A percentile compares a stretch with the other conserved stretches of the same genome.
These are phyloP conservation scores for barley (Hordeum vulgare) DNA, from an alignment of 176 grass and related monocot genomes.

Conservation along the genomic window MorexV3_pseudomolecules_assembly NC_058518.1:355272573-355273072, in stretches of 20 bases:
- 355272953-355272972: slow-evolving; percentile 31
- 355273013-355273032: not conserved
- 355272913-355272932: slow-evolving; percentile 71
- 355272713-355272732: slow-evolving; percentile 79
- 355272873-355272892: slow-evolving; percentile 98
- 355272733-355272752: slow-evolving; percentile 95
- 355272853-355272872: slow-evolving; percentile 91
- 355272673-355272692: not conserved
- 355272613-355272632: not conserved
- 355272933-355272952: slow-evolving; percentile 81
- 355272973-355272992: slow-evolving; percentile 14
- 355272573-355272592: not conserved
- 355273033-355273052: not conserved
- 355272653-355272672: slow-evolving; percentile 3
- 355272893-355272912: slow-evolving; percentile 99
- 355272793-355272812: not conserved
- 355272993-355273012: not conserved
- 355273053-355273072: not conserved
- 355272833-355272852: slow-evolving; percentile 93
- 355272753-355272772: slow-evolving; percentile 90
- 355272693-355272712: slow-evolving; percentile 76
- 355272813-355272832: not conserved
- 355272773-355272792: slow-evolving; percentile 26
- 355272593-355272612: slow-evolving; percentile 12
- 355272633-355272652: slow-evolving; percentile 7